Evolutionary conservation across 2,329 filamentous ascomycete genomes (phyloP).

Genomic region (Pseudogymnoascus sp.): DNA sequence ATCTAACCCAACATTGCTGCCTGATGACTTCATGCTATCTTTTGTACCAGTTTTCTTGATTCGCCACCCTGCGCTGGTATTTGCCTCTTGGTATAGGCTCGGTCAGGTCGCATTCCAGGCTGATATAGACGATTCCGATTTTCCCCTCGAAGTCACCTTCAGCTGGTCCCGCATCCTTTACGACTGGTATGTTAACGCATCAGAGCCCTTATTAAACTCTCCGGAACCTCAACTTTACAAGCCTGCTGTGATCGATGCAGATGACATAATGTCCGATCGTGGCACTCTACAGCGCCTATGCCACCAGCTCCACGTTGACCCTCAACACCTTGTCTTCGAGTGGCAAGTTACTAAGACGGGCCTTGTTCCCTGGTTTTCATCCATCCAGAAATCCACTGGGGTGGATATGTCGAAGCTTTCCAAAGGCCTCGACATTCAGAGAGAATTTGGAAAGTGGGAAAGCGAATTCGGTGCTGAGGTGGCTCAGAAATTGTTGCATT

Average conservation of each 20-base stretch:
- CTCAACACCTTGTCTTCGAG: background rate
- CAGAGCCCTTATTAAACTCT: background rate
- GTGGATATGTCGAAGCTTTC: slow-evolving; percentile 1
- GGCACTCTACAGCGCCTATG: background rate
- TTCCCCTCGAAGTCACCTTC: background rate
- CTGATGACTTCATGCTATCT: background rate
- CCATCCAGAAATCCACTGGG: background rate
- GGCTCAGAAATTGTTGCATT: background rate
- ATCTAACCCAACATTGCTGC: background rate
- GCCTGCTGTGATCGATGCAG: background rate
- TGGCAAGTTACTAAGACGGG: background rate
- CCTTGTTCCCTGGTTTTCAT: background rate
- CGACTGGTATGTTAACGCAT: background rate
- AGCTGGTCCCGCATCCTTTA: background rate
- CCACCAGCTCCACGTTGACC: background rate
- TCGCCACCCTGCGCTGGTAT: background rate
- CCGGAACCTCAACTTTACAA: background rate
- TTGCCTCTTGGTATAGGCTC: background rate
- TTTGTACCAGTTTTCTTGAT: background rate
- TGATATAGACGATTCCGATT: background rate
- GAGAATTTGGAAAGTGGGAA: background rate
- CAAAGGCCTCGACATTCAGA: background rate
- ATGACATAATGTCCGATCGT: background rate
- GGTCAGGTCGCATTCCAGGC: background rate
- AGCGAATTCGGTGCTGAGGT: background rate